Evolutionary conservation across 345 rosid species (phyloP).

Genomic region (Eucalyptus pauciflora): DNA sequence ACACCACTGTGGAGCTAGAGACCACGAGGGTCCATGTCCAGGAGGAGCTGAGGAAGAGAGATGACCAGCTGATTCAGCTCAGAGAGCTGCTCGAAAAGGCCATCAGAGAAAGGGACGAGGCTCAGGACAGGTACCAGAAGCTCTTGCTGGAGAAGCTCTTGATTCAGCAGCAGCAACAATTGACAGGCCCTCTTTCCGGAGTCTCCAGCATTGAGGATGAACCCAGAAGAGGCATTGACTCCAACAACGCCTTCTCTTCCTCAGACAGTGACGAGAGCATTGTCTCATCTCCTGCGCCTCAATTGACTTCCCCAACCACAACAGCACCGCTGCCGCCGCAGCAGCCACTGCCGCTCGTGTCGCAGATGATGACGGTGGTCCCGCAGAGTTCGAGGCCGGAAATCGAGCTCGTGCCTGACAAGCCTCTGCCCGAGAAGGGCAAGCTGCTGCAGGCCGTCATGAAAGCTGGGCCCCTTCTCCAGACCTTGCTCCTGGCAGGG

Average conservation of each 20-base stretch:
- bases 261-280: constrained; percentile 86
- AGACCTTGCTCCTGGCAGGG: constrained; percentile 87
- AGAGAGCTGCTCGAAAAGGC: constrained; percentile 44
- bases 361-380: background rate
- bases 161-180: constrained; percentile 32
- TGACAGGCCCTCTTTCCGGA: constrained; percentile 29
- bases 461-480: constrained; percentile 88
- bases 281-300: constrained; percentile 51
- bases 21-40: constrained; percentile 52
- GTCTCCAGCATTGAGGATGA: constrained; percentile 89
- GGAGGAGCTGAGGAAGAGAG: constrained; percentile 69
- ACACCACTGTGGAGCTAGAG: constrained; percentile 69
- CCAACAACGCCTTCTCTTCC: constrained; percentile 67
- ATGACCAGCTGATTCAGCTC: constrained; percentile 54
- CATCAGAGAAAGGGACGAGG: constrained; percentile 60
- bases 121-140: constrained; percentile 45
- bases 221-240: constrained; percentile 50
- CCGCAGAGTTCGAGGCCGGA: constrained; percentile 1
- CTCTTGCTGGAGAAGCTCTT: constrained; percentile 44
- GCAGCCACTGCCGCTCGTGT: background rate
- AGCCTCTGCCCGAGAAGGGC: constrained; percentile 93
- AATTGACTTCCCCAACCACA: constrained; percentile 13
- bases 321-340: background rate
- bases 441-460: constrained; percentile 92
- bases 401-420: constrained; percentile 30